Base-by-base conservation (phyloP, 805 yeast genomes). In the Cyberlindnera sargentensis region DNA sequence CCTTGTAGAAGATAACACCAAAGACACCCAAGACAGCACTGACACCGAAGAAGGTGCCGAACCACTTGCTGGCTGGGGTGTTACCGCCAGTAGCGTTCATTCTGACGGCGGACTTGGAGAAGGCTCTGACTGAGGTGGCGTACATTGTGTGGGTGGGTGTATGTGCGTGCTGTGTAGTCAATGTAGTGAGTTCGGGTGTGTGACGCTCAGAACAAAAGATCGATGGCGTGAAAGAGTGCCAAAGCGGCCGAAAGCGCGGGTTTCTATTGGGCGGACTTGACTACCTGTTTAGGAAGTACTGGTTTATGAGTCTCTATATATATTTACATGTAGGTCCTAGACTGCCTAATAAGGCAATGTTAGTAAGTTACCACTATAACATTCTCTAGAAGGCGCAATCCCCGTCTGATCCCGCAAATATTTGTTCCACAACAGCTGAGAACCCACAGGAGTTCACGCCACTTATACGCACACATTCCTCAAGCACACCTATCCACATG, bases 111-210 rank as follows among this genome's bases (percentile, higher is more conserved):
- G 62, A 50, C 49, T 48, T 47, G 45, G 50, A 49, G 55, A 58
- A 58, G 41, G 54, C 34, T 54, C 58, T 57, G 40, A 46, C 50
- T 8, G 49, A 41, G 31, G 62, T 51, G 42, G 61, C 56, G 53
- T 44, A 50, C 62, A 58, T 58, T 38, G 25, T 50, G 11, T 34
- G 29, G 25, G 30, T 33, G 36, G 27, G 28, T 32, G 25, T 39
- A 15, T 15, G 20, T 15, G 20, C 2, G 30, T 28, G 6, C 30
- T 28, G 30, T 28, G 30, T 15, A 15, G 20, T 15, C 20, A 15
- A 15, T 15, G 20, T 15, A 15, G 20, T 15, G 20, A 15, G 30
- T 28, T 6, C 9, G 30, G 2, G 30, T 9, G 30, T 6, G 6
- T 28, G 30, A 9, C 8, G 30, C 9, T 28, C 30, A 28, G 30